These are phyloP conservation scores for Staphylotrichum tortipilum DNA, from an alignment of 495 filamentous ascomycete species.

Conservation along the genomic window DNA sequence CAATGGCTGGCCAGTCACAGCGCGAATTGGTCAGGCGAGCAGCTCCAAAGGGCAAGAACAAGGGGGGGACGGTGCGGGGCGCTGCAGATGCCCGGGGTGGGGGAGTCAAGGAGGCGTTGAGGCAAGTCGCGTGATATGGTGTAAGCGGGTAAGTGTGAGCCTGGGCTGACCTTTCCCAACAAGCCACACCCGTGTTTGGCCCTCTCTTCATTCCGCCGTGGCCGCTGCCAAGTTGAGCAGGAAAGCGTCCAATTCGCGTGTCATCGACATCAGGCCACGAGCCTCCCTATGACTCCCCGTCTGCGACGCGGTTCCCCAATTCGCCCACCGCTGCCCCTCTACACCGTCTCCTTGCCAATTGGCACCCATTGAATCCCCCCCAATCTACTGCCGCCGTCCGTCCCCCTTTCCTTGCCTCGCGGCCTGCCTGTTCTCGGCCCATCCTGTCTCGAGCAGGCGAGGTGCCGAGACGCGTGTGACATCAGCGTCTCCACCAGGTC, in stretches of 20 bases:
- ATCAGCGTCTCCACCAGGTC: slow-evolving; percentile 18
- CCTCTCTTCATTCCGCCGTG: slow-evolving; percentile 9
- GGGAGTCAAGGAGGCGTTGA: slow-evolving; percentile 13
- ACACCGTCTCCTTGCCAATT: slow-evolving; percentile 22
- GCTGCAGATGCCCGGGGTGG: slow-evolving; percentile 9
- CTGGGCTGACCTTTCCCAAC: slow-evolving; percentile 16
- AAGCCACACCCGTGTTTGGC: neutral
- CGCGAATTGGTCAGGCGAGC: slow-evolving; percentile 24
- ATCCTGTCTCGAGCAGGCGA: neutral
- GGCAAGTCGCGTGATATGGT: slow-evolving; percentile 27
- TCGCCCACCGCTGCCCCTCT: slow-evolving; percentile 9
- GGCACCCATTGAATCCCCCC: slow-evolving; percentile 5
- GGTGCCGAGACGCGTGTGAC: slow-evolving; percentile 19
- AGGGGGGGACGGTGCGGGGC: slow-evolving; percentile 9
- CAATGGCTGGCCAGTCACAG: slow-evolving; percentile 16
- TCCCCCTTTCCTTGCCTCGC: too few relatives aligned
- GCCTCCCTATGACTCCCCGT: too few relatives aligned
- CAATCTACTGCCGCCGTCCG: neutral
- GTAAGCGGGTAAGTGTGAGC: slow-evolving; percentile 10
- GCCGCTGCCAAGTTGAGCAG: too few relatives aligned
- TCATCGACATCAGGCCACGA: too few relatives aligned
- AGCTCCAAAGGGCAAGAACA: slow-evolving; percentile 24
- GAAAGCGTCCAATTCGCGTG: too few relatives aligned
- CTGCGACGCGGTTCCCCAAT: too few relatives aligned
- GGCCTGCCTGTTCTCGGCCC: neutral